Evolutionary conservation across 179 eudicot genomes (phyloP).

Genomic region (Beta lomatogona): DNA sequence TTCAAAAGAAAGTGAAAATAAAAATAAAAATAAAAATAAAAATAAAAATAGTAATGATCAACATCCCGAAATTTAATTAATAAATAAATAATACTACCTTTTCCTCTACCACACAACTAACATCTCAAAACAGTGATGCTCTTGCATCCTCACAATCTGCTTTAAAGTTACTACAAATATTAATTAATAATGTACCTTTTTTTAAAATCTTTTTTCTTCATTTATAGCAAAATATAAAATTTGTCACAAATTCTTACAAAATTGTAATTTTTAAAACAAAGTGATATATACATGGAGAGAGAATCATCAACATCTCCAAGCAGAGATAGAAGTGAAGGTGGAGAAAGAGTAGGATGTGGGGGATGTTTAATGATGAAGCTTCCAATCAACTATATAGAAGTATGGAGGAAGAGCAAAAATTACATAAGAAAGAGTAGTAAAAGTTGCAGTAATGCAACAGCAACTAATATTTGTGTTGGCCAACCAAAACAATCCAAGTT

Average conservation of each 20-base stretch:
- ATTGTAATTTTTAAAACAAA: neutral
- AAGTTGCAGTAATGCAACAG: neutral
- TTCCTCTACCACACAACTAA: neutral
- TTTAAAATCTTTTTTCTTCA: neutral
- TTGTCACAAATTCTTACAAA: neutral
- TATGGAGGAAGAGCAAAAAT: conserved; percentile 28
- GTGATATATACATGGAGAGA: conserved; percentile 1
- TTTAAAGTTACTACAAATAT: neutral
- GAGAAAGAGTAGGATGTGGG: conserved; percentile 18
- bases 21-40: no score
- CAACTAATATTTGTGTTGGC: conserved; percentile 11
- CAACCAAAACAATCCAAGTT: conserved; percentile 11
- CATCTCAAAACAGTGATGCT: neutral
- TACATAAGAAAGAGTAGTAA: conserved; percentile 9
- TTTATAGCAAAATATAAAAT: neutral
- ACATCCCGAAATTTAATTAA: no score
- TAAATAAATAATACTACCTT: no score
- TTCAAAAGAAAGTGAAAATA: no score
- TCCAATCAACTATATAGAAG: neutral
- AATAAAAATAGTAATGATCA: no score
- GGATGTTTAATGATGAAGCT: conserved; percentile 30
- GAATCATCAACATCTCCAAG: conserved; percentile 4
- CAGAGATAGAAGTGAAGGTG: conserved; percentile 5
- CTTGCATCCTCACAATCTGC: neutral
- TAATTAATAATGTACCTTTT: neutral